Conservation (phyloP, 176 grass and related monocot genomes). For the Elymus sibiricus region DNA sequence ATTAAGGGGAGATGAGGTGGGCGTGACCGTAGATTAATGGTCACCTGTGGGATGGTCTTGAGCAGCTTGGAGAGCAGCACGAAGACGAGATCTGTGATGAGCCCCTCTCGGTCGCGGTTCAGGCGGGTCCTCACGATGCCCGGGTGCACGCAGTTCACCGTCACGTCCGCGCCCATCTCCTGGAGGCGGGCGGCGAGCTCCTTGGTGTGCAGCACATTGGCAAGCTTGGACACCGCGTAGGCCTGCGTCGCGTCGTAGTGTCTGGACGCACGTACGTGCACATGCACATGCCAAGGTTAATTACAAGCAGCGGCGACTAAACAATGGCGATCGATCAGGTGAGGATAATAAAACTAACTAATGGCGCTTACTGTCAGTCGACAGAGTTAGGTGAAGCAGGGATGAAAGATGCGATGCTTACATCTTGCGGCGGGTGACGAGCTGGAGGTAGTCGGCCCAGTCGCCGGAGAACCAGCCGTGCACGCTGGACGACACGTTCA, state of each 20-base stretch:
- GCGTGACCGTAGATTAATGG: background rate
- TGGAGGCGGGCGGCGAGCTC: slow-evolving; percentile 61
- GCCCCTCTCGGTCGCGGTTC: slow-evolving; percentile 85
- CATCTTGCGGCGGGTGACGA: slow-evolving; percentile 79
- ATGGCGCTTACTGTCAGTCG: background rate
- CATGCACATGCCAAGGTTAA: background rate
- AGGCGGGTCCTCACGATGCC: slow-evolving; percentile 92
- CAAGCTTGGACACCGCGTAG: slow-evolving; percentile 90
- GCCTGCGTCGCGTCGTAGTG: slow-evolving; percentile 85
- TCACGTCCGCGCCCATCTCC: slow-evolving; percentile 79
- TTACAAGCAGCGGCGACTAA: background rate
- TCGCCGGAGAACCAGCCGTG: slow-evolving; percentile 96
- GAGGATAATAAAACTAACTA: background rate
- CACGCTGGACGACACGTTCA: slow-evolving; percentile 96
- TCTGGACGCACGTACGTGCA: slow-evolving; percentile 20
- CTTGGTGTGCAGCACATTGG: slow-evolving; percentile 75
- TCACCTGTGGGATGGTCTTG: slow-evolving; percentile 95
- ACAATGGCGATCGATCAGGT: background rate
- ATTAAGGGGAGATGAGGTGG: background rate
- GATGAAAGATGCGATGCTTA: background rate
- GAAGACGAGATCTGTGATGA: slow-evolving; percentile 92
- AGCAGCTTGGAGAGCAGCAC: slow-evolving; percentile 89
- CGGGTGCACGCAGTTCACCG: slow-evolving; percentile 88
- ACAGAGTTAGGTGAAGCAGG: background rate
- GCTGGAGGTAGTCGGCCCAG: slow-evolving; percentile 69